Evolutionary conservation across 495 filamentous ascomycete genomes (phyloP).

Genomic region (Letharia columbiana): DNA sequence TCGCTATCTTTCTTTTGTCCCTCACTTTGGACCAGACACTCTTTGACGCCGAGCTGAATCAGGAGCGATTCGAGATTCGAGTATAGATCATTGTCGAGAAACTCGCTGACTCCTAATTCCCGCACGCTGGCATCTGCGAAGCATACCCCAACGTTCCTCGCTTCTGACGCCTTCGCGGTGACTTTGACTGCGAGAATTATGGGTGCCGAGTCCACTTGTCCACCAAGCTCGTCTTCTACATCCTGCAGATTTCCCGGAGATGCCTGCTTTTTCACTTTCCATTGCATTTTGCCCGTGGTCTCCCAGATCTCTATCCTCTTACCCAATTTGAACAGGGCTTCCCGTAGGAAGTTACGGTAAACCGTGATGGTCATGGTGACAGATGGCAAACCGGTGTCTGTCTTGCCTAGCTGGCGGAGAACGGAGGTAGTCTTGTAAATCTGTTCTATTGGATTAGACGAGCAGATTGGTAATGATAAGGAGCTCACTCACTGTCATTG

Average conservation of each 20-base stretch:
- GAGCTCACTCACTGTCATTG: slow-evolving; percentile 53
- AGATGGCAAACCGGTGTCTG: slow-evolving; percentile 74
- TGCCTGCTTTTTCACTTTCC: slow-evolving; percentile 85
- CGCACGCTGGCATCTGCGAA: slow-evolving; percentile 97
- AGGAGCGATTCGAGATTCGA: slow-evolving; percentile 96
- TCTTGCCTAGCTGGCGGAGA: slow-evolving; percentile 76
- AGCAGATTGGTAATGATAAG: background rate
- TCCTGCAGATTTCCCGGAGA: slow-evolving; percentile 96
- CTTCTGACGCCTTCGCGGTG: slow-evolving; percentile 74
- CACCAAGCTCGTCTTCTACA: slow-evolving; percentile 90
- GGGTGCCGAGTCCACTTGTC: slow-evolving; percentile 77
- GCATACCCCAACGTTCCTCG: slow-evolving; percentile 83
- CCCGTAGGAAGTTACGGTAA: slow-evolving; percentile 90
- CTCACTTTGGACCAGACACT: slow-evolving; percentile 77
- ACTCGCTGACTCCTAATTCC: slow-evolving; percentile 94
- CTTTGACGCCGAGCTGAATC: slow-evolving; percentile 92
- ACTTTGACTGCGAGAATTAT: slow-evolving; percentile 94
- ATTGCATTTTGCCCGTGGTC: slow-evolving; percentile 65
- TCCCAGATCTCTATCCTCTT: slow-evolving; percentile 89
- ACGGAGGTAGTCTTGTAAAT: slow-evolving; percentile 98
- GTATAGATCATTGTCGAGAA: slow-evolving; percentile 95
- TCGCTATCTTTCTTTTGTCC: slow-evolving; percentile 76
- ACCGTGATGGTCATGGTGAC: slow-evolving; percentile 91
- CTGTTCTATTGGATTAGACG: slow-evolving; percentile 30
- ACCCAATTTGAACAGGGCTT: slow-evolving; percentile 83